Percentiles rank a stretch among this genome's conserved stretches.
These are phyloP conservation scores for Ceratobasidium sp. DNA, from an alignment of 1,284 basidiomycete genomes.

Conservation along the genomic window DNA sequence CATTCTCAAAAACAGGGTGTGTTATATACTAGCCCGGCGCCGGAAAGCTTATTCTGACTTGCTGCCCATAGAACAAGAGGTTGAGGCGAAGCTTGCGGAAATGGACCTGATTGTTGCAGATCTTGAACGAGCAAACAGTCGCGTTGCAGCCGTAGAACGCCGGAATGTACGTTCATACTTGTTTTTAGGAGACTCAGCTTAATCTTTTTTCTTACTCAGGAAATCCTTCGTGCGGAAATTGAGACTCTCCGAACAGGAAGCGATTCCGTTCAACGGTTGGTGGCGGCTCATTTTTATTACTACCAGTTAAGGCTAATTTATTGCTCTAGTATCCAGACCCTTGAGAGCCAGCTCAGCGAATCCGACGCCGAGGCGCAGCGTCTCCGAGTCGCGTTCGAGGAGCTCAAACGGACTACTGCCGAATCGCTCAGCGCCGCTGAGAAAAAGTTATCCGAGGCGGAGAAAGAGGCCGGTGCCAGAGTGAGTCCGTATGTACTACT, in stretches of 20 bases:
- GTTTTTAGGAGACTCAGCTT: background rate
- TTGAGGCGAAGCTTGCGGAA: slow-evolving; percentile 87
- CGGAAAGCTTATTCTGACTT: slow-evolving; percentile 46
- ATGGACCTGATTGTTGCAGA: slow-evolving; percentile 94
- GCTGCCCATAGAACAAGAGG: slow-evolving; percentile 84
- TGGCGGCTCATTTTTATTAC: slow-evolving; percentile 25
- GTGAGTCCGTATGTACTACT: slow-evolving; percentile 55
- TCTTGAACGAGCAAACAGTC: slow-evolving; percentile 90
- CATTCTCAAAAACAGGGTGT: slow-evolving; percentile 88
- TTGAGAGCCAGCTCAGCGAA: slow-evolving; percentile 79
- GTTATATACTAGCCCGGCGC: slow-evolving; percentile 47
- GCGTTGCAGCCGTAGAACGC: slow-evolving; percentile 91
- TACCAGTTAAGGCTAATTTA: slow-evolving; percentile 11
- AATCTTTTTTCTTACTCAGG: slow-evolving; percentile 63
- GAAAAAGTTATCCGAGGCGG: slow-evolving; percentile 54
- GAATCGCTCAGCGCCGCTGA: slow-evolving; percentile 12
- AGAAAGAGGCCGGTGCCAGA: slow-evolving; percentile 71
- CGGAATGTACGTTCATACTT: slow-evolving; percentile 77
- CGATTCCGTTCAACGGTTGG: slow-evolving; percentile 79
- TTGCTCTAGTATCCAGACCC: slow-evolving; percentile 69
- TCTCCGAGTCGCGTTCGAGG: slow-evolving; percentile 75
- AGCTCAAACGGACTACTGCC: slow-evolving; percentile 30
- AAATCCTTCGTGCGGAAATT: slow-evolving; percentile 92
- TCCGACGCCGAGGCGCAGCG: slow-evolving; percentile 80
- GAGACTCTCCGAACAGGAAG: slow-evolving; percentile 86